Conservation (phyloP, 371 early-diverging fungal species). For the Zancudomyces culisetae region DNA sequence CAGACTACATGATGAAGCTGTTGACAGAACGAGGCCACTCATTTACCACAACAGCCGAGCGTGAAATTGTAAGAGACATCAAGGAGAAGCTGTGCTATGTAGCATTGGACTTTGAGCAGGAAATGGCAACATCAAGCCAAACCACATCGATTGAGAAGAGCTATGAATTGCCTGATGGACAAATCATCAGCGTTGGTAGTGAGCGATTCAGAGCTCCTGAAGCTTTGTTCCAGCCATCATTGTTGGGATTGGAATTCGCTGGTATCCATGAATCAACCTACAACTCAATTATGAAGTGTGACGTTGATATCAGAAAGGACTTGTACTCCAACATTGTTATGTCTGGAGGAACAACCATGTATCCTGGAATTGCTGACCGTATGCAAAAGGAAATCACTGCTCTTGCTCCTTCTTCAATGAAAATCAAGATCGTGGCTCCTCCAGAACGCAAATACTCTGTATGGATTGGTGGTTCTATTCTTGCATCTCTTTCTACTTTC, state of each 20-base stretch:
- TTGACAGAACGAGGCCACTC: conserved; percentile 98
- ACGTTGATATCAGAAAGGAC: conserved; percentile 95
- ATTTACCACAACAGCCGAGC: conserved; percentile 98
- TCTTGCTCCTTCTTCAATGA: conserved; percentile 95
- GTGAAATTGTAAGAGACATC: conserved; percentile 99
- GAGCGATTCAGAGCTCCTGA: conserved; percentile 99
- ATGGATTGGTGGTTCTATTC: conserved; percentile 99
- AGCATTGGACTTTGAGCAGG: conserved; percentile 96
- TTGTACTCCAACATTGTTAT: conserved; percentile 92
- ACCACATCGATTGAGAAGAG: conserved; percentile 89
- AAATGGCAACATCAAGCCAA: conserved; percentile 86
- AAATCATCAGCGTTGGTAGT: conserved; percentile 94
- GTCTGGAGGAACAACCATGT: conserved; percentile 86
- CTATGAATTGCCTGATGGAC: conserved; percentile 99
- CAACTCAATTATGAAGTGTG: conserved; percentile 95
- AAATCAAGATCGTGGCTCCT: conserved; percentile 99
- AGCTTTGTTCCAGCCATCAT: conserved; percentile 96
- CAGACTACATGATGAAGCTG: conserved; percentile 91
- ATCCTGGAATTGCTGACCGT: conserved; percentile 93
- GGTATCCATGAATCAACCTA: conserved; percentile 93
- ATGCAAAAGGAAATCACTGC: conserved; percentile 97
- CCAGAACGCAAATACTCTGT: conserved; percentile 99
- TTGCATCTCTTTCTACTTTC: conserved; percentile 98
- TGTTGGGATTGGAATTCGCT: conserved; percentile 75
- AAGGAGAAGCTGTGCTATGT: conserved; percentile 99